A percentile compares a stretch with the other conserved stretches of the same genome.
phyloP scores from a whole-genome alignment of 352 stramenopile species.

The Pythium graminicola region DNA sequence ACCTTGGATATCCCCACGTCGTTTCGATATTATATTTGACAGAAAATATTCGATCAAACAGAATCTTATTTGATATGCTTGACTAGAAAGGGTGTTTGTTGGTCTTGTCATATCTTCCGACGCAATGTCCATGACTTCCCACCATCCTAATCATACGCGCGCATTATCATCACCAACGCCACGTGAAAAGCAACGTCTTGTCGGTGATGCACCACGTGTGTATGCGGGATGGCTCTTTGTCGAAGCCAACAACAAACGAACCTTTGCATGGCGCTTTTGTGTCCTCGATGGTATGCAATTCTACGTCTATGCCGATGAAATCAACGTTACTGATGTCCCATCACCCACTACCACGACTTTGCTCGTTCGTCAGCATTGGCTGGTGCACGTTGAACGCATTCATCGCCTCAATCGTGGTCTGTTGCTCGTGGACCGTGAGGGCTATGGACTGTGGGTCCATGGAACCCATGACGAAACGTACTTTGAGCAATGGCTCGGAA shows the following conservation, averaged over 20 bases:
- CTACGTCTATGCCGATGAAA: conserved; percentile 17
- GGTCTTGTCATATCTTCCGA: neutral
- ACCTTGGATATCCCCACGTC: too few species aligned
- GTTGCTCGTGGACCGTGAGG: conserved; percentile 25
- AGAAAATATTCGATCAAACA: neutral
- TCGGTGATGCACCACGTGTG: conserved; percentile 2
- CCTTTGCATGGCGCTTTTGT: conserved; percentile 38
- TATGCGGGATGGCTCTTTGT: conserved; percentile 36
- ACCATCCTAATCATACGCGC: neutral
- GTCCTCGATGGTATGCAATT: conserved; percentile 33
- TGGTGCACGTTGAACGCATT: conserved; percentile 33
- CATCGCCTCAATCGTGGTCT: conserved; percentile 39
- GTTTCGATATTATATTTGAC: conserved; percentile 8
- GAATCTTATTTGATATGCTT: neutral
- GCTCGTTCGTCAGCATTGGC: conserved; percentile 6
- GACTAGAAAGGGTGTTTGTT: too few species aligned
- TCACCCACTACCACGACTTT: neutral
- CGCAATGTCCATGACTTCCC: neutral
- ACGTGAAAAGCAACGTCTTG: conserved; percentile 9
- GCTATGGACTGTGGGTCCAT: conserved; percentile 33
- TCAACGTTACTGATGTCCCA: conserved; percentile 2
- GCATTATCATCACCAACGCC: conserved; percentile 13
- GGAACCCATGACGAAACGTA: conserved; percentile 24
- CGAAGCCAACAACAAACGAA: conserved; percentile 24
- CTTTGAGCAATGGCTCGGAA: conserved; percentile 34